These are phyloP conservation scores for Umbelopsis sp. DNA, from an alignment of 192 early-diverging fungal species.

Conservation along the genomic window DNA sequence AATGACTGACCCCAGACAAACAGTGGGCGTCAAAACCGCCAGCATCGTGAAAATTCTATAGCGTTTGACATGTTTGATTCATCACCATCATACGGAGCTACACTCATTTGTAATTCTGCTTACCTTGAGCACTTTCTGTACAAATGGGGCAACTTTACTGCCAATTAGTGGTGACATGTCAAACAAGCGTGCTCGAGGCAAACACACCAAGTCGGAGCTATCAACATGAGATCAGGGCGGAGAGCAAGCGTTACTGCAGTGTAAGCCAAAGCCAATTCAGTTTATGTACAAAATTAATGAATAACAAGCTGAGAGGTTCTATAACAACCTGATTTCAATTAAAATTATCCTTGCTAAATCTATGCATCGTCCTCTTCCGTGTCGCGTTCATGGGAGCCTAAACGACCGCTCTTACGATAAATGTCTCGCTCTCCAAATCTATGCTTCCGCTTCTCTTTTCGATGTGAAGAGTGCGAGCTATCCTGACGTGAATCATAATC, in stretches of 20 bases:
- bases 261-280: not conserved
- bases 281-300: too few relatives aligned
- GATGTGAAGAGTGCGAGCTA: not conserved
- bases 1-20: slow-evolving; percentile 10
- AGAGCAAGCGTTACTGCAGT: not conserved
- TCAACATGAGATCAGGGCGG: not conserved
- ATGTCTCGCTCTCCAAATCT: not conserved
- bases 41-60: slow-evolving; percentile 13
- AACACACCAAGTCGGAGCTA: not conserved
- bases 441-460: not conserved
- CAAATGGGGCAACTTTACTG: slow-evolving; percentile 8
- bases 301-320: not conserved
- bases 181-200: not conserved
- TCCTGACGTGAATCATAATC: slow-evolving; percentile 36
- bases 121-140: slow-evolving; percentile 12
- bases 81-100: not conserved
- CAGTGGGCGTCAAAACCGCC: slow-evolving; percentile 15
- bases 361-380: not conserved
- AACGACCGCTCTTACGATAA: not conserved
- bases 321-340: not conserved
- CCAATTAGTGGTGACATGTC: slow-evolving; percentile 3
- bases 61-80: not conserved
- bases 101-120: not conserved
- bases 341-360: not conserved
- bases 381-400: not conserved